These are phyloP conservation scores for Wickerhamomyces queroliae DNA, from an alignment of 805 yeast genomes.

Conservation along the genomic window DNA sequence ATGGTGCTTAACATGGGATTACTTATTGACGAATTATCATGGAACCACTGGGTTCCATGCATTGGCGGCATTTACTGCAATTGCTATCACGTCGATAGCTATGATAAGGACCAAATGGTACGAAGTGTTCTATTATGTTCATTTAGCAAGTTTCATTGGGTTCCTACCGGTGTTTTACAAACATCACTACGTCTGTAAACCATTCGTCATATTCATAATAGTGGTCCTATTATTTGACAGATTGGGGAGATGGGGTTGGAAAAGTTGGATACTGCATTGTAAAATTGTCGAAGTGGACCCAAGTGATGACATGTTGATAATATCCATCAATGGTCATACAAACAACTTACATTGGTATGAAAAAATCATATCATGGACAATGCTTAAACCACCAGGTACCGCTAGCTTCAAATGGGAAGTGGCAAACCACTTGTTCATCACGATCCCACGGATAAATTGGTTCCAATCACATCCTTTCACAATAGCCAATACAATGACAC, in stretches of 20 bases:
- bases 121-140: constrained; percentile 18
- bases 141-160: constrained; percentile 10
- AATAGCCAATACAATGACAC: constrained; percentile 16
- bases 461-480: constrained; percentile 25
- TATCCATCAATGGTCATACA: constrained; percentile 9
- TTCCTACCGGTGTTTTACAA: constrained; percentile 20
- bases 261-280: constrained; percentile 13
- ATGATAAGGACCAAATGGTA: constrained; percentile 13
- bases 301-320: constrained; percentile 5
- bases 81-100: constrained; percentile 10
- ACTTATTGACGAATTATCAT: constrained; percentile 4
- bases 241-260: constrained; percentile 8
- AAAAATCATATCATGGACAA: constrained; percentile 1
- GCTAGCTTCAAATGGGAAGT: constrained; percentile 12
- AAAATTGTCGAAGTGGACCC: constrained; percentile 2
- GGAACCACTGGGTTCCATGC: constrained; percentile 14
- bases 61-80: constrained; percentile 6
- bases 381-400: constrained; percentile 5
- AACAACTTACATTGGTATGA: not conserved
- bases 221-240: constrained; percentile 15
- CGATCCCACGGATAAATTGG: constrained; percentile 13
- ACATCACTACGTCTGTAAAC: constrained; percentile 21
- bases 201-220: constrained; percentile 14
- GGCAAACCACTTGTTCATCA: constrained; percentile 20
- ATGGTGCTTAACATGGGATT: constrained; percentile 17